Percentiles rank a stretch among this genome's conserved stretches.
Conservation (phyloP, 73 alveolate genomes). For the Paramecium sexaurelia region DNA sequence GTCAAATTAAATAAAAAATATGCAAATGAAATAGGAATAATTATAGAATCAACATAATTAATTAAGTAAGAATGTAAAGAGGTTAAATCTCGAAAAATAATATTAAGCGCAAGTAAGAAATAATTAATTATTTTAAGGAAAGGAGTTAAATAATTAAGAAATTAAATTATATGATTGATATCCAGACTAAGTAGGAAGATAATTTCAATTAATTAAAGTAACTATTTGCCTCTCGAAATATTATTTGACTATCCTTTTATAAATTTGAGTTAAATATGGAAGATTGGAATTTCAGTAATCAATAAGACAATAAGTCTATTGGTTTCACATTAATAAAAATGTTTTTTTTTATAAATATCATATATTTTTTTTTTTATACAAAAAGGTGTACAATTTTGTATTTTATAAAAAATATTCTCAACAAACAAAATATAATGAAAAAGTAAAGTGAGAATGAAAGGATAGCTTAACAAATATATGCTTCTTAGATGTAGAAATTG, state of each 20-base stretch:
- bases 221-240: constrained; percentile 31
- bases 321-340: neutral
- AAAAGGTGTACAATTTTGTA: neutral
- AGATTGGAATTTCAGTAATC: neutral
- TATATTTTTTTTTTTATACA: neutral
- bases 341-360: neutral
- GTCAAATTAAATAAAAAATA: neutral
- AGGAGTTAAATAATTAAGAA: neutral
- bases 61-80: neutral
- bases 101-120: neutral
- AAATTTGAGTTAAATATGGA: neutral
- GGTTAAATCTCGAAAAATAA: neutral
- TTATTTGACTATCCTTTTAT: neutral
- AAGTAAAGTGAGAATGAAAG: constrained; percentile 37
- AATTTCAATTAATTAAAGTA: neutral
- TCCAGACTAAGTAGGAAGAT: constrained; percentile 7
- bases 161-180: constrained; percentile 11
- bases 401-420: neutral
- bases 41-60: neutral
- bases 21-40: neutral
- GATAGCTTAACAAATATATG: constrained; percentile 10
- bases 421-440: constrained; percentile 11
- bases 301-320: neutral
- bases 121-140: neutral
- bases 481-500: constrained; percentile 7